These are phyloP conservation scores for Podosphaera fusca DNA, from an alignment of 2,329 filamentous ascomycete species.

Conservation along the genomic window DNA sequence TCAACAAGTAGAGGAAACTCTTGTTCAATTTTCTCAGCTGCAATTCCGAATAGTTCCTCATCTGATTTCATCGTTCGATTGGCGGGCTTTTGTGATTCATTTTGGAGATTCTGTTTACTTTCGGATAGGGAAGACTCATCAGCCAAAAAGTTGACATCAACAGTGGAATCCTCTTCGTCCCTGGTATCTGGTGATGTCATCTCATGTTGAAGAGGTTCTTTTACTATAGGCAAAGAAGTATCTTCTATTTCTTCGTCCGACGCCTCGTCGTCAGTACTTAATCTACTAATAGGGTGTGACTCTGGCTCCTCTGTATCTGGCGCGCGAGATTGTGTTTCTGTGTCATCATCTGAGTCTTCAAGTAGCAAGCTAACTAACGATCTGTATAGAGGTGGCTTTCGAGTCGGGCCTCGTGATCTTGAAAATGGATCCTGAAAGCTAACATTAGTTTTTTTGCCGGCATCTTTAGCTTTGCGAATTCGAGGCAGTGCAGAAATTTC, in stretches of 20 bases:
- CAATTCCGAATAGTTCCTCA: constrained; percentile 52
- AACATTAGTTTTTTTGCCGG: constrained; percentile 31
- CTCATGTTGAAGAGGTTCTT: constrained; percentile 5
- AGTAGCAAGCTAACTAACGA: constrained; percentile 27
- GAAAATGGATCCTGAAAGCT: constrained; percentile 46
- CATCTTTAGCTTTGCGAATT: constrained; percentile 44
- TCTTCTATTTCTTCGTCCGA: constrained; percentile 14
- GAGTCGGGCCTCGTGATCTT: constrained; percentile 30
- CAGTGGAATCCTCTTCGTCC: constrained; percentile 40
- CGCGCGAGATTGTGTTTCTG: constrained; percentile 35
- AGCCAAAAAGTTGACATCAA: constrained; percentile 22
- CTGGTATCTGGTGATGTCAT: constrained; percentile 20
- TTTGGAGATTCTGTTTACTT: constrained; percentile 34
- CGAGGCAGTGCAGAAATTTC: constrained; percentile 45
- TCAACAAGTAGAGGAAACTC: constrained; percentile 21
- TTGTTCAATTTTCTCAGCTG: constrained; percentile 28
- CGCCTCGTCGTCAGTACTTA: constrained; percentile 34
- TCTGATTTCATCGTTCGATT: constrained; percentile 66
- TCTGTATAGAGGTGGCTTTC: constrained; percentile 35
- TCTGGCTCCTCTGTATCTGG: constrained; percentile 71
- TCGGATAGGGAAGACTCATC: constrained; percentile 35
- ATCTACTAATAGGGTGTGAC: constrained; percentile 56
- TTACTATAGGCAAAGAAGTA: constrained; percentile 2
- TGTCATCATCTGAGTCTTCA: constrained; percentile 69
- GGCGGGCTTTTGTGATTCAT: constrained; percentile 40